Base-by-base conservation (phyloP, 2,329 filamentous ascomycete genomes). In the Epichloe uncinata region DNA sequence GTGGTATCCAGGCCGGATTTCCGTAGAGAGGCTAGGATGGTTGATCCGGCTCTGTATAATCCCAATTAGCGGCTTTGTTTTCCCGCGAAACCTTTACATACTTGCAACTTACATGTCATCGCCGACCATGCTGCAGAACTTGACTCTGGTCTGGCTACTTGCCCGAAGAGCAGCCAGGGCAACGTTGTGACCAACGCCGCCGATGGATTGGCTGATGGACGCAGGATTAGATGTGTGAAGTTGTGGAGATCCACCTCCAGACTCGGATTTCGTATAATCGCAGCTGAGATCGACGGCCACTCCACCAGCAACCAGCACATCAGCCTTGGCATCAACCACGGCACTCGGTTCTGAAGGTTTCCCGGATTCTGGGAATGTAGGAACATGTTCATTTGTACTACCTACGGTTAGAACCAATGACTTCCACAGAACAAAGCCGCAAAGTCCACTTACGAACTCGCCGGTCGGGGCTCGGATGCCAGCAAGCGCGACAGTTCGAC, bases 161-260 rank as follows among this genome's bases (percentile, higher is more conserved):
- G 74, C 74, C 34, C 82, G 76, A 56, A 89, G 85, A 1, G 87
- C 83, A 42, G 91, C 90, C 45, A 88, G 77, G 15, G 93, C 88
- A 42, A 97, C 87, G 60, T 97, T 97, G 60, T 89, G 84, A 6
- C 87, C 93, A 7, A 97, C 93, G 6, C 93, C 93, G 12, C 93
- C 93, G 7, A 96, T 77, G 1, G 85, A 87, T 61, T 95, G 88
- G 37, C 71, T 80, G 55, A 96, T 94, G 13, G 73, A 71, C 7
- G 89, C 81, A 45, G 87, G 87, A 60, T 97, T 97, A 0, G 91
- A 97, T 0, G 89, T 95, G 52, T 90, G 78, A 37, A 82, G 71
- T 47, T 75, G 69, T 5, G 81, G 75, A 4, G 66, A 63, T 5
- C 50, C 51, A 20, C 63, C 57, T 8, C 58, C 60, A 2, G 60